A percentile compares a stretch with the other conserved stretches of the same genome.
These are phyloP conservation scores for Xerocomellus chrysenteron DNA, from an alignment of 768 basidiomycete genomes.

Conservation along the genomic window DNA sequence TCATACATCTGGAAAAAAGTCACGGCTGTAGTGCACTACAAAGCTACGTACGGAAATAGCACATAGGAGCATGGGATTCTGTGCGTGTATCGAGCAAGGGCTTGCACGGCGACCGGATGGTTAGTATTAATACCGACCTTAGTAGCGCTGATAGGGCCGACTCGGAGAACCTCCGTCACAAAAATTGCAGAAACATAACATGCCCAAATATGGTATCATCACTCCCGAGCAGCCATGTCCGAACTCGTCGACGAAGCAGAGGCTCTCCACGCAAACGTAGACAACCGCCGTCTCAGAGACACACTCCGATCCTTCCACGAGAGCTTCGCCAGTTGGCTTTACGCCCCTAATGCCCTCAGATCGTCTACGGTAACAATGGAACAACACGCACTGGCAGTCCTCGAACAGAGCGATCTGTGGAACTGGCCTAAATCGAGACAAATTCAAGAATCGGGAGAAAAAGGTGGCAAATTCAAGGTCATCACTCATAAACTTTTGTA, in stretches of 20 bases:
- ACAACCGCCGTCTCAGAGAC: slow-evolving; percentile 64
- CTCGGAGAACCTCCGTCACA: too few relatives aligned
- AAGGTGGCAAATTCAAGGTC: neutral
- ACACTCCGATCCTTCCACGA: slow-evolving; percentile 91
- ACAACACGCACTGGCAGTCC: neutral
- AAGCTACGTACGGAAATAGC: too few relatives aligned
- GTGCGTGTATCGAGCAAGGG: too few relatives aligned
- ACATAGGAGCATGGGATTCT: too few relatives aligned
- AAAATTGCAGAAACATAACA: too few relatives aligned
- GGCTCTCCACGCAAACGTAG: slow-evolving; percentile 70
- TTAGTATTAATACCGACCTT: too few relatives aligned
- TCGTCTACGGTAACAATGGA: neutral
- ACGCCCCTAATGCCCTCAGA: slow-evolving; percentile 34
- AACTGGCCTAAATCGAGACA: neutral
- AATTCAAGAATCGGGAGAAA: neutral
- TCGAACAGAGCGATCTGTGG: neutral
- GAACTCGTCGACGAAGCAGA: slow-evolving; percentile 91
- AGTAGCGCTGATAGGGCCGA: too few relatives aligned
- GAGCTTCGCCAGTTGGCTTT: slow-evolving; percentile 87
- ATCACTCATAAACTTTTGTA: neutral
- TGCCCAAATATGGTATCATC: too few relatives aligned
- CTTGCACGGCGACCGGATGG: too few relatives aligned
- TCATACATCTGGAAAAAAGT: too few relatives aligned
- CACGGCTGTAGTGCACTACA: too few relatives aligned
- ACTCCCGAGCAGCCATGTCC: too few relatives aligned